Percentiles rank a stretch among this genome's conserved stretches.
These are phyloP conservation scores for Hibiscus trionum DNA, from an alignment of 345 rosid genomes.

Conservation along the genomic window DNA sequence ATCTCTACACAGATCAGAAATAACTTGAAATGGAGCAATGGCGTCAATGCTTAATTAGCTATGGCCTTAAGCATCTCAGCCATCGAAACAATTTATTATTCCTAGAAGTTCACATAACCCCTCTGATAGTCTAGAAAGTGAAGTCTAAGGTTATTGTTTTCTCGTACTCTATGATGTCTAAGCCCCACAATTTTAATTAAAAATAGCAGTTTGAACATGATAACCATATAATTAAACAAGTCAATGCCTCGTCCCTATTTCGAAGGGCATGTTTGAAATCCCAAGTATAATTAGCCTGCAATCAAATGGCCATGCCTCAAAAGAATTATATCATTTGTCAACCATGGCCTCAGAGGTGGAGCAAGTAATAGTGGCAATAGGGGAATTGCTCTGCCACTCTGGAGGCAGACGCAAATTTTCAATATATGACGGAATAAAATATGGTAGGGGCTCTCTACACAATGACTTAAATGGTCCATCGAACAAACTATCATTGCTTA, in stretches of 20 bases:
- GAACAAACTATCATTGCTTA: neutral
- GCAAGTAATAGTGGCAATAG: neutral
- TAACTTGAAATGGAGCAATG: neutral
- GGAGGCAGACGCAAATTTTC: neutral
- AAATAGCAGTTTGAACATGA: too few species aligned
- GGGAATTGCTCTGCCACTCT: neutral
- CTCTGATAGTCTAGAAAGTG: too few species aligned
- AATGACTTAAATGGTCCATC: neutral
- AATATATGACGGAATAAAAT: neutral
- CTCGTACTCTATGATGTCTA: too few species aligned
- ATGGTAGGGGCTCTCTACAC: neutral
- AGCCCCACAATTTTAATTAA: too few species aligned
- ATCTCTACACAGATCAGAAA: neutral
- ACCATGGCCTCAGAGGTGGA: neutral
- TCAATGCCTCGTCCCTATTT: too few species aligned
- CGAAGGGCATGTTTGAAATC: too few species aligned
- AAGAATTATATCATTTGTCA: neutral
- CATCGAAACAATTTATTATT: neutral
- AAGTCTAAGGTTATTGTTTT: too few species aligned
- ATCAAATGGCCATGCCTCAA: neutral
- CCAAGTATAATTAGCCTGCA: too few species aligned
- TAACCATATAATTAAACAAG: too few species aligned
- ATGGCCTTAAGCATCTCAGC: neutral
- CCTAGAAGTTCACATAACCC: neutral
- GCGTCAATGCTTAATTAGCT: neutral